Conservation (phyloP, 192 early-diverging fungal genomes). For the Podila minutissima region DNA sequence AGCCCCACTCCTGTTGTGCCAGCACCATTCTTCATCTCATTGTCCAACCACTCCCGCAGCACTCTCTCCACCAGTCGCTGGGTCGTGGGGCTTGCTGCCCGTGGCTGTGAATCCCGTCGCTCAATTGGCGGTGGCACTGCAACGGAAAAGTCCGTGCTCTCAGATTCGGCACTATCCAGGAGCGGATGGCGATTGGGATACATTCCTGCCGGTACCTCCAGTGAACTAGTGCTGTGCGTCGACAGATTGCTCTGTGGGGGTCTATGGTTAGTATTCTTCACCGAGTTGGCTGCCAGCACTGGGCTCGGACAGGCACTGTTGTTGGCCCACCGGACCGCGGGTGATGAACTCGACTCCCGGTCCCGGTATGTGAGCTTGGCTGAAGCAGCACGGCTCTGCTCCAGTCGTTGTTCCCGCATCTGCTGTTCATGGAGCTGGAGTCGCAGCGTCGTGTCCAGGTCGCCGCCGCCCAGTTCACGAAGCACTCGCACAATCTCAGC, state of each 20-base stretch:
- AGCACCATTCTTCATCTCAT: constrained; percentile 39
- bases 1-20: constrained; percentile 24
- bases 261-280: not conserved
- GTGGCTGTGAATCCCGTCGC: constrained; percentile 14
- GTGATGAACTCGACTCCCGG: constrained; percentile 20
- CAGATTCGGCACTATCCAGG: not conserved
- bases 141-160: not conserved
- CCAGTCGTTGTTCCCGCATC: constrained; percentile 1
- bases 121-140: not conserved
- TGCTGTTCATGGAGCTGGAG: constrained; percentile 25
- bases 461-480: constrained; percentile 48
- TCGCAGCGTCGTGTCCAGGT: constrained; percentile 17
- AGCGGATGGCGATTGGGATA: not conserved
- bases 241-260: not conserved
- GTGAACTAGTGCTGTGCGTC: not conserved
- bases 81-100: constrained; percentile 54
- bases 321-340: not conserved
- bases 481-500: constrained; percentile 57
- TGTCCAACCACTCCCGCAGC: constrained; percentile 58
- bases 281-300: not conserved
- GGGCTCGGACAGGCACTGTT: constrained; percentile 13
- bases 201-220: not conserved
- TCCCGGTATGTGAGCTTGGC: constrained; percentile 32
- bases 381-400: not conserved
- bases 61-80: constrained; percentile 57